Evolutionary conservation across 73 alveolate species (phyloP).

Genomic region (Blepharisma stoltei): DNA sequence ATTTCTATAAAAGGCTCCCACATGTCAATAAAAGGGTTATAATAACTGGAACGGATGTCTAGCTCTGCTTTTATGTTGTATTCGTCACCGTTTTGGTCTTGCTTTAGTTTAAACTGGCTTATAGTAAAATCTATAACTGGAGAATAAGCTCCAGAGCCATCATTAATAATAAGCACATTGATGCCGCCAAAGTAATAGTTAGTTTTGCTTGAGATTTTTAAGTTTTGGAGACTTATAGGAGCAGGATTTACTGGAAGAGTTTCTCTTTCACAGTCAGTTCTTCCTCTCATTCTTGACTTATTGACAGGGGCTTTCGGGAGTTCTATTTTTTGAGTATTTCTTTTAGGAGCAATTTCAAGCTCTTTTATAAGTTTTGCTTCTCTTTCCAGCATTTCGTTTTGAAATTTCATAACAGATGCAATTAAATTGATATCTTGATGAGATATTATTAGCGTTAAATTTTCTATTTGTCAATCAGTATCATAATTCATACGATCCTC

Average conservation of each 20-base stretch:
- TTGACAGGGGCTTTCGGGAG: not conserved
- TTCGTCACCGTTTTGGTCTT: not conserved
- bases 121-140: not conserved
- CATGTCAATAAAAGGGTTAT: constrained; percentile 14
- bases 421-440: constrained; percentile 8
- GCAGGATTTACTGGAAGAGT: too few relatives aligned
- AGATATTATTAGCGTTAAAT: not conserved
- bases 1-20: constrained; percentile 36
- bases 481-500: not conserved
- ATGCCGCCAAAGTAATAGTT: not conserved
- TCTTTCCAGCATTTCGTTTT: not conserved
- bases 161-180: constrained; percentile 20
- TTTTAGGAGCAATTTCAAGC: too few relatives aligned
- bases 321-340: not conserved
- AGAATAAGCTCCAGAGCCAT: constrained; percentile 31
- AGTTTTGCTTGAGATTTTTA: not conserved
- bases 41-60: not conserved
- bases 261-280: too few relatives aligned
- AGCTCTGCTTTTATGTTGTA: not conserved
- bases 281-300: too few relatives aligned
- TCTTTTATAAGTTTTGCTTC: too few relatives aligned
- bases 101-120: not conserved
- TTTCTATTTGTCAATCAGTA: not conserved
- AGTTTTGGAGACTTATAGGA: too few relatives aligned
- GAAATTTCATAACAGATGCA: not conserved